Evolutionary conservation across 2,329 filamentous ascomycete species (phyloP), one percentile per base, ranked within the genome.

Genomic region (Alternaria triticina): DNA sequence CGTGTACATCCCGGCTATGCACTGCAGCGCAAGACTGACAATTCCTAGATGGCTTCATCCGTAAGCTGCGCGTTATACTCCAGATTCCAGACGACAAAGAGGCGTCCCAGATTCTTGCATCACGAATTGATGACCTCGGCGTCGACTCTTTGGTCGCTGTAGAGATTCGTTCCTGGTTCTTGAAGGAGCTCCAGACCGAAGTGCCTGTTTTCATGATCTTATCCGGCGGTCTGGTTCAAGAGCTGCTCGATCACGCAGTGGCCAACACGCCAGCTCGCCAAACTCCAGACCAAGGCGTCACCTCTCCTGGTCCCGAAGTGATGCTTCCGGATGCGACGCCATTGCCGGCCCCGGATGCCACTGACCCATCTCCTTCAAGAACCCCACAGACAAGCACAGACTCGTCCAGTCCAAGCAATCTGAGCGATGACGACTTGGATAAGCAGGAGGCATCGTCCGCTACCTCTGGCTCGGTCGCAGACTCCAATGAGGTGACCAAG

Each of bases 121-220:
- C 36, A 11, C 2, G 36, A 3, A 17, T 57, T 75, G 46, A 65
- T 69, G 4, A 82, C 51, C 72, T 79, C 17, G 76, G 80, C 1
- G 59, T 80, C 12, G 81, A 82, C 62, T 82, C 80, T 3, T 65
- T 83, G 2, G 57, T 81, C 12, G 78, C 80, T 0, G 80, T 82
- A 2, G 79, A 81, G 22, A 54, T 83, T 3, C 81, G 84, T 1
- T 73, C 81, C 3, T 87, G 85, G 85, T 83, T 86, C 61, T 43
- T 81, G n/a, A 83, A 84, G 57, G 74, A 83, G 40, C 49, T 86
- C 0, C 63, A 81, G 0, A 71, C 82, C 0, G 81, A 86, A 49
- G 77, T 86, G 1, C 82, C 83, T 0, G 80, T 86, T 2, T 72
- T 86, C 4, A 83, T 83, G 60, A 77, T 86, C 40, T 66, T 85